Evolutionary conservation across 2,329 filamentous ascomycete genomes (phyloP).

Genomic region (Biscogniauxia marginata): DNA sequence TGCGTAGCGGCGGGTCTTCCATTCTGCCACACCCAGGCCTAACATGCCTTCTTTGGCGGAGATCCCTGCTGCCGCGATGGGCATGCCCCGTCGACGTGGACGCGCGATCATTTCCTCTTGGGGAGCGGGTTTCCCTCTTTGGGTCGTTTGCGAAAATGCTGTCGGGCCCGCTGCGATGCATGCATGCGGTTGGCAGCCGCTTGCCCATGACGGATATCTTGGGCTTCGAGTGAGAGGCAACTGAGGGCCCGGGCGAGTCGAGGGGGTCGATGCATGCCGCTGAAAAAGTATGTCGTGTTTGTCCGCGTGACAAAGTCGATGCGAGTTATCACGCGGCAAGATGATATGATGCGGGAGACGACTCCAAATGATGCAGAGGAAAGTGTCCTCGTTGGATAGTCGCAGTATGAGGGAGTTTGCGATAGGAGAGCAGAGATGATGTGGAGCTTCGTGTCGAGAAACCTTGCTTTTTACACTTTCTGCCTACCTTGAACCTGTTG

Average conservation of each 20-base stretch:
- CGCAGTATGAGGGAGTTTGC: background rate
- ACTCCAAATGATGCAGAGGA: background rate
- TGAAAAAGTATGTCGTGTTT: background rate
- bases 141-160: background rate
- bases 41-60: background rate
- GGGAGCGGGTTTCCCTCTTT: background rate
- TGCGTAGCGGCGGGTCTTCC: conserved; percentile 3
- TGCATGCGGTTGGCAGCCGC: background rate
- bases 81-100: background rate
- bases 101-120: background rate
- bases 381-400: background rate
- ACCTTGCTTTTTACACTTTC: background rate
- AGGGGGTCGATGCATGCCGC: background rate
- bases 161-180: background rate
- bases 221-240: background rate
- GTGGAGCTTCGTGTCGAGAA: background rate
- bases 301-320: background rate
- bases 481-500: background rate
- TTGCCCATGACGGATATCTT: background rate
- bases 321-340: background rate
- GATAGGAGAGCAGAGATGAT: background rate
- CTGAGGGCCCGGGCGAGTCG: background rate
- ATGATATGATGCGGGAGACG: background rate
- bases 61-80: background rate
- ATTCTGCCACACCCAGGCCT: background rate